These are phyloP conservation scores for Berkeleyomyces rouxiae DNA, from an alignment of 2,329 filamentous ascomycete genomes.

Conservation along the genomic window DNA sequence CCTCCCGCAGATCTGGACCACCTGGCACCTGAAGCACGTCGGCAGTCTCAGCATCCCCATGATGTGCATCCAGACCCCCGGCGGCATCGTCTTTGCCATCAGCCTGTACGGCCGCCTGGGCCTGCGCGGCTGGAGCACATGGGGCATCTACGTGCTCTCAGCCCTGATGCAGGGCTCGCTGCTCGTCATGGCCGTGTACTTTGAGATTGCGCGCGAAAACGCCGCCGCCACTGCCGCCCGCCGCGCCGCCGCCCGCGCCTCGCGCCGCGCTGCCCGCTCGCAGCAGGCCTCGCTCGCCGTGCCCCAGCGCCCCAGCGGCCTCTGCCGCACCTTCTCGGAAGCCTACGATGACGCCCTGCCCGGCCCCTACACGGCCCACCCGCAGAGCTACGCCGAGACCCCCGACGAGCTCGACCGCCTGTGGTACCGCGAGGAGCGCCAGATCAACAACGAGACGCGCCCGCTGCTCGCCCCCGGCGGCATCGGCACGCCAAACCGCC, in stretches of 20 bases:
- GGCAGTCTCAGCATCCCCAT: constrained; percentile 88
- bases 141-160: constrained; percentile 80
- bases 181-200: constrained; percentile 64
- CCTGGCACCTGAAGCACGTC: constrained; percentile 67
- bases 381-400: constrained; percentile 34
- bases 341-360: constrained; percentile 35
- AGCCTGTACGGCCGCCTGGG: constrained; percentile 72
- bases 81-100: constrained; percentile 74
- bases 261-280: constrained; percentile 15
- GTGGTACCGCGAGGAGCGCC: constrained; percentile 33
- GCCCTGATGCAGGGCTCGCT: constrained; percentile 71
- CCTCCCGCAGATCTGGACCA: constrained; percentile 87
- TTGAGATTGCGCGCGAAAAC: constrained; percentile 33
- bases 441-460: constrained; percentile 33
- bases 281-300: constrained; percentile 11
- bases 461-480: constrained; percentile 34
- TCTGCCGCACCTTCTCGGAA: constrained; percentile 30
- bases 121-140: constrained; percentile 78
- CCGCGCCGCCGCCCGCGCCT: constrained; percentile 20
- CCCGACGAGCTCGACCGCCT: constrained; percentile 35
- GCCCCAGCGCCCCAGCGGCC: constrained; percentile 23
- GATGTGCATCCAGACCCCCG: constrained; percentile 96
- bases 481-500: constrained; percentile 28
- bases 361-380: constrained; percentile 34
- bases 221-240: constrained; percentile 17